Conservation (phyloP, 495 filamentous ascomycete genomes). For the Penicillium roqueforti region DNA sequence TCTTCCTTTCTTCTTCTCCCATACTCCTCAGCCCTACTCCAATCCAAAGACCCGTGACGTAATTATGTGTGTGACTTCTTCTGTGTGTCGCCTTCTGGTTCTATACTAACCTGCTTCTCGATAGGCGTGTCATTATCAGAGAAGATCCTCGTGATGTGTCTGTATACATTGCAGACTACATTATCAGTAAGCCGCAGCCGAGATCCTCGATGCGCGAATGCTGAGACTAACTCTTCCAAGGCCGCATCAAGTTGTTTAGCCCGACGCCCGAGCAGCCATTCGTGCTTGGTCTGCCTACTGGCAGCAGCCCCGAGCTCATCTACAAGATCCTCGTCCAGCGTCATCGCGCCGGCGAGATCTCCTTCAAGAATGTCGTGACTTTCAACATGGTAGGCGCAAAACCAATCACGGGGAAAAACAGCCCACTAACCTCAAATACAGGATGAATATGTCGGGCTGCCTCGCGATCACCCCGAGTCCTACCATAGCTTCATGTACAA, state of each 20-base stretch:
- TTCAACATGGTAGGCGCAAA: conserved; percentile 75
- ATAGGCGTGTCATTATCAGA: conserved; percentile 82
- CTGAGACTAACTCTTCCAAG: conserved; percentile 10
- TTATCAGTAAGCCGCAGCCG: conserved; percentile 55
- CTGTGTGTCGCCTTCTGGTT: not conserved
- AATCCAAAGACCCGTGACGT: conserved; percentile 17
- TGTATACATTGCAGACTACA: conserved; percentile 76
- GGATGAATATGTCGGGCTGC: conserved; percentile 85
- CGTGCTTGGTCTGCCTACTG: conserved; percentile 79
- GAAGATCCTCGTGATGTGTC: conserved; percentile 63
- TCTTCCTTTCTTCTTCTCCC: not conserved
- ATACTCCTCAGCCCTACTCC: not conserved
- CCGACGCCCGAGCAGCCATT: conserved; percentile 69
- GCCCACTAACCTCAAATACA: conserved; percentile 24
- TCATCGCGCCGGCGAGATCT: conserved; percentile 73
- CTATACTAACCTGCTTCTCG: conserved; percentile 15
- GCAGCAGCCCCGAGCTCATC: conserved; percentile 71
- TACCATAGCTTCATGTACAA: conserved; percentile 92
- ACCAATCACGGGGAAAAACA: not conserved
- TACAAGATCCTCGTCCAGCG: conserved; percentile 73
- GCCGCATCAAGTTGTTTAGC: conserved; percentile 66
- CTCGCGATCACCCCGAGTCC: conserved; percentile 74
- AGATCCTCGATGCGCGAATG: not conserved
- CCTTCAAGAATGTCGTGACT: conserved; percentile 82
- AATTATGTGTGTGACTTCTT: conserved; percentile 27